Evolutionary conservation across 2,329 filamentous ascomycete genomes (phyloP).

Genomic region (Stagonosporopsis tanaceti): DNA sequence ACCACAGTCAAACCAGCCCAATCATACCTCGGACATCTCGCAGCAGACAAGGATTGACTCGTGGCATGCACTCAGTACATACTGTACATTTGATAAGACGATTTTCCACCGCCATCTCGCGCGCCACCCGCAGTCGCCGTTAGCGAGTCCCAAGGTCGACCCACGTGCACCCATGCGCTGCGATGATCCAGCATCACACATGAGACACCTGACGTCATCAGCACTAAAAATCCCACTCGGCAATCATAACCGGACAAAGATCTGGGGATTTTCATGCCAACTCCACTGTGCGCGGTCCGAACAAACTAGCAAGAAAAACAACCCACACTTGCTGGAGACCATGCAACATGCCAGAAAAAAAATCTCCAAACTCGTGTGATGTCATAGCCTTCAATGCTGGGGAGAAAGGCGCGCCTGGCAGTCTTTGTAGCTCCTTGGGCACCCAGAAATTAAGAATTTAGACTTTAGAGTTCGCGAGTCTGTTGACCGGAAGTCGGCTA

Average conservation of each 20-base stretch:
- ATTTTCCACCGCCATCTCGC: neutral
- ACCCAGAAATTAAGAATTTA: neutral
- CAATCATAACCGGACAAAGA: slow-evolving; percentile 5
- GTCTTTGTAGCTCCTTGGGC: neutral
- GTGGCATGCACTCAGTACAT: neutral
- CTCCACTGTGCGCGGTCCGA: neutral
- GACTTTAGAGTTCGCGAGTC: neutral
- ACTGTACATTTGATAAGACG: neutral
- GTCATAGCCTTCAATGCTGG: neutral
- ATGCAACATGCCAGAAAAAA: no score
- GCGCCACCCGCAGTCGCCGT: neutral
- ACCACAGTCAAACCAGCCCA: no score
- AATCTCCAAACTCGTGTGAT: neutral
- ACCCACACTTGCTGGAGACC: no score
- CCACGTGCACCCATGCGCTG: neutral
- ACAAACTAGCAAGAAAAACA: neutral
- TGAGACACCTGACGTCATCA: slow-evolving; percentile 16
- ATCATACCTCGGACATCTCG: no score
- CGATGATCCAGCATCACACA: neutral
- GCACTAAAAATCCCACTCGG: slow-evolving; percentile 3
- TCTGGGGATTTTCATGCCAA: slow-evolving; percentile 7
- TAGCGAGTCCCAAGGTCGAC: neutral
- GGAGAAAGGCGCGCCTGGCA: neutral
- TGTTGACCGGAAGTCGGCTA: slow-evolving; percentile 10
- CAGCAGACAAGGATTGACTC: neutral